These are phyloP conservation scores for Ustilago curta DNA, from an alignment of 1,284 basidiomycete genomes.

Conservation along the genomic window DNA sequence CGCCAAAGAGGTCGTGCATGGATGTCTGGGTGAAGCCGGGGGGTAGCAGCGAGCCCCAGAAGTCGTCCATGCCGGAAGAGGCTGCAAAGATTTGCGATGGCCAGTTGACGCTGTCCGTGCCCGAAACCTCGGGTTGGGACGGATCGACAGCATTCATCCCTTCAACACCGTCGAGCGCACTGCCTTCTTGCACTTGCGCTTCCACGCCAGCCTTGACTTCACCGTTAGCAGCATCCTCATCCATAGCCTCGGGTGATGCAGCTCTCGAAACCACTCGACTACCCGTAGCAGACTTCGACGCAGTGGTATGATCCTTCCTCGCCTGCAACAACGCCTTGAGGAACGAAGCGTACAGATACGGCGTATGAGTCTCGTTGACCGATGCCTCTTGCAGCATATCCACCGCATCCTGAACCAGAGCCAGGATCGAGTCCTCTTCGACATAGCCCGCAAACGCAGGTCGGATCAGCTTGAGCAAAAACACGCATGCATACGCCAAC, in stretches of 20 bases:
- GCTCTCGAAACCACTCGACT: constrained; percentile 48
- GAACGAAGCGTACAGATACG: constrained; percentile 63
- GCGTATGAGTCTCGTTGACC: constrained; percentile 65
- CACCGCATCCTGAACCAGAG: constrained; percentile 83
- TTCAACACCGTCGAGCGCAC: not conserved
- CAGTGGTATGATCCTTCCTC: constrained; percentile 50
- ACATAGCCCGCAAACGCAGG: constrained; percentile 83
- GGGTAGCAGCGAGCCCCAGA: constrained; percentile 59
- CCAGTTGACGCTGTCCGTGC: constrained; percentile 36
- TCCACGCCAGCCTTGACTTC: constrained; percentile 1
- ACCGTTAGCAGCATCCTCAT: constrained; percentile 6
- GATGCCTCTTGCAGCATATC: constrained; percentile 71
- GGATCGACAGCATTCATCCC: not conserved
- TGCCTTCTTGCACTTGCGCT: not conserved
- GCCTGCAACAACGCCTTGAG: constrained; percentile 61
- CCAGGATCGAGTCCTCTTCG: constrained; percentile 76
- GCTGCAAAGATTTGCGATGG: constrained; percentile 32
- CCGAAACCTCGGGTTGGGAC: not conserved
- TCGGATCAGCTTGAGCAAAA: constrained; percentile 76
- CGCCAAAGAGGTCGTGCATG: constrained; percentile 52
- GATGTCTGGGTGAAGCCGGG: constrained; percentile 54
- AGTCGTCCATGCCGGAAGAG: constrained; percentile 51
- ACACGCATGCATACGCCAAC: constrained; percentile 84
- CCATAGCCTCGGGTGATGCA: constrained; percentile 33
- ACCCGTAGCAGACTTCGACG: constrained; percentile 37